Percentiles rank a stretch among this genome's conserved stretches.
phyloP scores from a whole-genome alignment of 192 early-diverging fungal species.

The Coemansia sp. region DNA sequence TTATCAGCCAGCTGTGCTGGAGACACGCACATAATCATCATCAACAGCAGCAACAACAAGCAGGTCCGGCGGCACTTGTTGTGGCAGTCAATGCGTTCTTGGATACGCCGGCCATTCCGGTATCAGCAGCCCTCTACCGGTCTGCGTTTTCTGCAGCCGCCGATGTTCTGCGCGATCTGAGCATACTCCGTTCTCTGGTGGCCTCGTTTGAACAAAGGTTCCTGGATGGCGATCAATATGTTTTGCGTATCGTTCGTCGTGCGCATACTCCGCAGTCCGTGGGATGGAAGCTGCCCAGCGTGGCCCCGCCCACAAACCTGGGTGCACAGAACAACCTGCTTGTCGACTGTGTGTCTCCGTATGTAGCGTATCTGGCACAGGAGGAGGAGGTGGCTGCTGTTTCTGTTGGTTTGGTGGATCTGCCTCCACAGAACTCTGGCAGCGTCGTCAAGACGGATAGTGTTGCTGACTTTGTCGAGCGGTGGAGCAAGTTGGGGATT shows the following conservation, averaged over 20 bases:
- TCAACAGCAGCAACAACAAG: no score
- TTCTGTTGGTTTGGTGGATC: no score
- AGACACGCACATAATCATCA: not conserved
- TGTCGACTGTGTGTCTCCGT: slow-evolving; percentile 16
- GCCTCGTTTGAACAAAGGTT: slow-evolving; percentile 14
- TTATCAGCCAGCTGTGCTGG: slow-evolving; percentile 5
- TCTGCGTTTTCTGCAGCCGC: slow-evolving; percentile 22
- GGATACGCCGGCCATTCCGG: slow-evolving; percentile 7
- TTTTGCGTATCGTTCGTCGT: slow-evolving; percentile 3
- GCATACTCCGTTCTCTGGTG: not conserved
- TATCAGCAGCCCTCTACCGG: slow-evolving; percentile 20
- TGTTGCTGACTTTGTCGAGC: not conserved
- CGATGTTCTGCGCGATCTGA: not conserved
- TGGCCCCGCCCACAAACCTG: not conserved
- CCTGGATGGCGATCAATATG: slow-evolving; percentile 7
- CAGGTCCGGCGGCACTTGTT: not conserved
- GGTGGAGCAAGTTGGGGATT: not conserved
- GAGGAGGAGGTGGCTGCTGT: no score
- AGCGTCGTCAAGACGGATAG: not conserved
- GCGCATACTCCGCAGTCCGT: not conserved
- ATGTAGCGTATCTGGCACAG: slow-evolving; percentile 20
- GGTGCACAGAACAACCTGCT: not conserved
- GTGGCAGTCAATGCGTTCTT: not conserved
- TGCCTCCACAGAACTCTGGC: no score
- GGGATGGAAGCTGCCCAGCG: slow-evolving; percentile 18